Base-by-base conservation (phyloP, 2,329 filamentous ascomycete genomes). In the Nemania sp. region DNA sequence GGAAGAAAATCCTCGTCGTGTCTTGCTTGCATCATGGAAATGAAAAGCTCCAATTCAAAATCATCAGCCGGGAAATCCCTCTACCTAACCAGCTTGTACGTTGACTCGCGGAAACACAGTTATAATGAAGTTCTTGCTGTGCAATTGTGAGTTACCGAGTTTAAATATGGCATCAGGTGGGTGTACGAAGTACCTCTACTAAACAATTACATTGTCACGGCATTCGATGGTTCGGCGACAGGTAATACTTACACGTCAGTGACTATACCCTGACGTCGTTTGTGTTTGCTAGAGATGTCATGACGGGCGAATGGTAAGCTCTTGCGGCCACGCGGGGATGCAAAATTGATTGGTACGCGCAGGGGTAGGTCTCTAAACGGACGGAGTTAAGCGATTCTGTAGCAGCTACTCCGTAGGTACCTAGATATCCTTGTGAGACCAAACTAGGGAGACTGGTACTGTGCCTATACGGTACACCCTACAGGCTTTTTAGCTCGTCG, bases 211-310 rank as follows among this genome's bases (percentile, higher is more conserved):
- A 6, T 12, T 6, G 36, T 23, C 11, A 39, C 9, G 23, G 6
- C 14, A 24, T 19, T 24, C 15, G n/a, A 17, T 22, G 6, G 12
- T 37, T 9, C 19, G 23, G 20, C 28, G 26, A n/a, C 28, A 30
- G 15, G 46, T 30, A 14, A 20, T 42, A 33, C 28, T 15, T 14
- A 26, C 11, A 17, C n/a, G n/a, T n/a, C n/a, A 39, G 47, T 42
- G 22, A 42, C 44, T n/a, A 26, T 26, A 17, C 6, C 37, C 47
- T 39, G 37, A 41, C 42, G 48, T 47, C 19, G 28, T 36, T n/a
- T 37, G 15, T 20, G n/a, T 5, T 28, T 30, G 28, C 30, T 14
- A 22, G 36, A 8, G 15, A 28, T 20, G n/a, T 22, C 15, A 28
- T n/a, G 4, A 49, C 20, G 15, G 19, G 36, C 15, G 20, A 43